phyloP scores from a whole-genome alignment of 345 rosid species.

The Gossypium bickii region DNA sequence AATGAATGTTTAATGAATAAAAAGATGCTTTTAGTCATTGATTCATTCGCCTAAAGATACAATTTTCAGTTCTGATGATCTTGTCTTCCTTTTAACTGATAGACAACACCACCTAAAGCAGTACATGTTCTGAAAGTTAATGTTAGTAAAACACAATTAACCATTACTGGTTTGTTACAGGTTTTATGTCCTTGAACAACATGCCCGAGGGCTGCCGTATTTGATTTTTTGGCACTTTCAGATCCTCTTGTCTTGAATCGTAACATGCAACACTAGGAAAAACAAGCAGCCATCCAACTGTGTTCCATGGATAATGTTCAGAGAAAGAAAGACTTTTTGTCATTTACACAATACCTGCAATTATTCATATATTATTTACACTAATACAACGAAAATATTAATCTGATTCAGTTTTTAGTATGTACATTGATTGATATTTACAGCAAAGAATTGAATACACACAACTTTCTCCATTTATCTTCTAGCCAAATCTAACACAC shows the following conservation, averaged over 20 bases:
- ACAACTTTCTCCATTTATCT: background rate
- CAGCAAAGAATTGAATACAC: slow-evolving; percentile 16
- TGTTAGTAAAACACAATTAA: background rate
- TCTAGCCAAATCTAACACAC: background rate
- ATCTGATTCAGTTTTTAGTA: slow-evolving; percentile 13
- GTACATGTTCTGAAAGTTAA: too few relatives aligned
- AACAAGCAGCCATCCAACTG: background rate
- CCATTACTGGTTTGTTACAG: background rate
- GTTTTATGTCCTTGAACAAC: background rate
- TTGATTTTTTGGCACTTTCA: background rate
- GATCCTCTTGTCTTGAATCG: background rate
- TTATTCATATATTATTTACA: slow-evolving; percentile 27
- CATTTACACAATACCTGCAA: slow-evolving; percentile 1
- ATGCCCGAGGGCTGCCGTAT: background rate
- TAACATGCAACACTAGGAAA: background rate
- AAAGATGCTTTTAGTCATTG: too few relatives aligned
- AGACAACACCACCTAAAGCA: too few relatives aligned
- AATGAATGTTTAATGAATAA: too few relatives aligned
- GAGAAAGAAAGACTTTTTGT: background rate
- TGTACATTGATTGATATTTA: slow-evolving; percentile 23
- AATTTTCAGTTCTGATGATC: too few relatives aligned
- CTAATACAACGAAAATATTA: background rate
- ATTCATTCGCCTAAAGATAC: too few relatives aligned
- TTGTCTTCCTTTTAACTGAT: too few relatives aligned
- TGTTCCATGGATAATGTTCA: background rate